Percentiles rank a stretch among this genome's conserved stretches.
Conservation (phyloP, 2,329 filamentous ascomycete species). For the Didymella sp. region DNA sequence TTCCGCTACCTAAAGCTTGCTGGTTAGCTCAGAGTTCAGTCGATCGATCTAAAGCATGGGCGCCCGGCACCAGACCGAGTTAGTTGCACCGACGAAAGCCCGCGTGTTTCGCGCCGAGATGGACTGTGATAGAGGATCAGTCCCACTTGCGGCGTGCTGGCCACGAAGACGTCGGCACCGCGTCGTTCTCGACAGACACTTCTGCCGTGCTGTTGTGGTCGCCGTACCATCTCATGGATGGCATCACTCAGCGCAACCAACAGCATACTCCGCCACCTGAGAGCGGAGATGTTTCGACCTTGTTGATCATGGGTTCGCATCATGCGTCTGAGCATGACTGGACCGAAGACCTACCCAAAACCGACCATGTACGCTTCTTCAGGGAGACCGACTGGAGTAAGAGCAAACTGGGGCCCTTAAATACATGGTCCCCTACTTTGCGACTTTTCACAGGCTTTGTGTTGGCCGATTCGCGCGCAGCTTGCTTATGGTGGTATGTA, state of each 20-base stretch:
- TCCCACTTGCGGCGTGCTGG: slow-evolving; percentile 3
- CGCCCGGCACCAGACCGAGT: neutral
- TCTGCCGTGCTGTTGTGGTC: slow-evolving; percentile 5
- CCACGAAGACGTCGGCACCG: slow-evolving; percentile 8
- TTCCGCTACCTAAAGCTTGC: neutral
- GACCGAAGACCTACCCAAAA: slow-evolving; percentile 40
- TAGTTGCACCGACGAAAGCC: slow-evolving; percentile 5
- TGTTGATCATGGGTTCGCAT: slow-evolving; percentile 12
- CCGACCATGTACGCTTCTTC: slow-evolving; percentile 45
- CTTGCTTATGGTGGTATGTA: slow-evolving; percentile 45
- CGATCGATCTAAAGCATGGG: slow-evolving; percentile 5
- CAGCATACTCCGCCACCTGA: slow-evolving; percentile 27
- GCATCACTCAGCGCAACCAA: slow-evolving; percentile 9
- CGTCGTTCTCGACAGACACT: slow-evolving; percentile 11
- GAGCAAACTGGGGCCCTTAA: slow-evolving; percentile 36
- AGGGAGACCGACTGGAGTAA: slow-evolving; percentile 37
- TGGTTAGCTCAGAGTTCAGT: neutral
- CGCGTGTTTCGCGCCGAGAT: slow-evolving; percentile 10
- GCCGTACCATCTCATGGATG: slow-evolving; percentile 16
- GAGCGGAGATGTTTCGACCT: slow-evolving; percentile 17
- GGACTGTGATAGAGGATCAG: slow-evolving; percentile 6
- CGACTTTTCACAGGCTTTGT: slow-evolving; percentile 40
- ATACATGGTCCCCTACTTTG: slow-evolving; percentile 37
- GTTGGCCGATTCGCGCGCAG: slow-evolving; percentile 43
- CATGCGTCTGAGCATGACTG: slow-evolving; percentile 34